These are phyloP conservation scores for Apiotrichum laibachii DNA, from an alignment of 1,284 basidiomycete genomes.

Conservation along the genomic window DNA sequence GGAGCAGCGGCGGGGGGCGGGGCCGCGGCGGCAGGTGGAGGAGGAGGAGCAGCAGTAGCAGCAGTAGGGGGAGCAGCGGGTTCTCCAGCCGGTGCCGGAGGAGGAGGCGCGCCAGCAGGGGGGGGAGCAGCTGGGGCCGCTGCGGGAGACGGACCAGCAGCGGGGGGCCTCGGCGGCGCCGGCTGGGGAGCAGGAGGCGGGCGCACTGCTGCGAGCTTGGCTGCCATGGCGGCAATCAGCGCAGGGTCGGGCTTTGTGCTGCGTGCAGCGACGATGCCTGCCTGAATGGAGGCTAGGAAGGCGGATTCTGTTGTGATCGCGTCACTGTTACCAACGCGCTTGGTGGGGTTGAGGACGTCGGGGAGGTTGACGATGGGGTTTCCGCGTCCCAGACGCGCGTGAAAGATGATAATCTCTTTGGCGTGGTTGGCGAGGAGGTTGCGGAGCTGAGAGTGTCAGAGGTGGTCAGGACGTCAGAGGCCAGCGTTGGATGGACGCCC, in stretches of 20 bases:
- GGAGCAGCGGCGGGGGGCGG: neutral
- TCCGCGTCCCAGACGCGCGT: slow-evolving; percentile 20
- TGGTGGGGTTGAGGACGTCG: slow-evolving; percentile 24
- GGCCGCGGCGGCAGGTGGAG: neutral
- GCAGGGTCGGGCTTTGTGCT: slow-evolving; percentile 15
- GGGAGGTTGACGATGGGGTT: slow-evolving; percentile 25
- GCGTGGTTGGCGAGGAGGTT: slow-evolving; percentile 23
- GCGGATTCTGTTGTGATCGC: slow-evolving; percentile 18
- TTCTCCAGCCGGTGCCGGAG: neutral
- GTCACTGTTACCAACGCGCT: slow-evolving; percentile 17
- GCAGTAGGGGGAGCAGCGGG: neutral
- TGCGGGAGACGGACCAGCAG: neutral
- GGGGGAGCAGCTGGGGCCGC: neutral
- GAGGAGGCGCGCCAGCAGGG: neutral
- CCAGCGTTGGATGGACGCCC: neutral
- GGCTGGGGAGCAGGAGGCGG: slow-evolving; percentile 1
- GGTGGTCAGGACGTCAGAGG: neutral
- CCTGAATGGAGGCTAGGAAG: slow-evolving; percentile 15
- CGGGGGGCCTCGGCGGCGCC: neutral
- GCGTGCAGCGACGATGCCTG: slow-evolving; percentile 15
- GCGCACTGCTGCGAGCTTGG: slow-evolving; percentile 8
- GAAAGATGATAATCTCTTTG: slow-evolving; percentile 25
- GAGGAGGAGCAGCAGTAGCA: neutral
- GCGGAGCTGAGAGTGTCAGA: slow-evolving; percentile 17
- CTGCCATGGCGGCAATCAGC: slow-evolving; percentile 12